A percentile compares a stretch with the other conserved stretches of the same genome.
Conservation (phyloP, 331 rosid species). For the Ulmus americana region DNA sequence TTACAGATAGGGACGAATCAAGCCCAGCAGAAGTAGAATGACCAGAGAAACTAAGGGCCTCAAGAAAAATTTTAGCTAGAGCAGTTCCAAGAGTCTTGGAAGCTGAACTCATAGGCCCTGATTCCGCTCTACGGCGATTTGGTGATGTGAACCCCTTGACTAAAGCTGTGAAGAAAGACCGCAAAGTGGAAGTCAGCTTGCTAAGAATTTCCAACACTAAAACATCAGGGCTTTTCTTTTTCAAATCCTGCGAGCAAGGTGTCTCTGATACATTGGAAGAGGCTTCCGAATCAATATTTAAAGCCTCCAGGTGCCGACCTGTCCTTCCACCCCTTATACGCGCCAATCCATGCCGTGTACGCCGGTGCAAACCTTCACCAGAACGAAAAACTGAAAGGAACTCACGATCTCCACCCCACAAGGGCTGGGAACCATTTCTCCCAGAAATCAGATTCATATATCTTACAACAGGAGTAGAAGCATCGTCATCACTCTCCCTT, state of each 20-base stretch:
- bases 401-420: slow-evolving; percentile 89
- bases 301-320: slow-evolving; percentile 70
- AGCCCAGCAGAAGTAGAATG: slow-evolving; percentile 57
- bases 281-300: slow-evolving; percentile 68
- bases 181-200: slow-evolving; percentile 77
- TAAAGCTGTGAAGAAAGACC: slow-evolving; percentile 83
- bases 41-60: slow-evolving; percentile 85
- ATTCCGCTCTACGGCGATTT: slow-evolving; percentile 83
- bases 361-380: slow-evolving; percentile 89
- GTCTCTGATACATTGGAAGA: slow-evolving; percentile 49
- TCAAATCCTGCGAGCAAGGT: slow-evolving; percentile 64
- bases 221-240: slow-evolving; percentile 92
- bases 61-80: slow-evolving; percentile 74
- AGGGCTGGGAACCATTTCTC: slow-evolving; percentile 72
- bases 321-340: slow-evolving; percentile 92
- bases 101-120: slow-evolving; percentile 70
- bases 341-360: slow-evolving; percentile 69
- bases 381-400: slow-evolving; percentile 86
- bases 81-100: slow-evolving; percentile 92
- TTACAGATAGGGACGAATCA: slow-evolving; percentile 66
- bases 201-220: slow-evolving; percentile 69
- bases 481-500: slow-evolving; percentile 94
- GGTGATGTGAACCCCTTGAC: slow-evolving; percentile 91
- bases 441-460: slow-evolving; percentile 76
- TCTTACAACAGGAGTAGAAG: slow-evolving; percentile 66